phyloP scores from a whole-genome alignment of 148 eudicot species.

The Beta vulgaris region DNA sequence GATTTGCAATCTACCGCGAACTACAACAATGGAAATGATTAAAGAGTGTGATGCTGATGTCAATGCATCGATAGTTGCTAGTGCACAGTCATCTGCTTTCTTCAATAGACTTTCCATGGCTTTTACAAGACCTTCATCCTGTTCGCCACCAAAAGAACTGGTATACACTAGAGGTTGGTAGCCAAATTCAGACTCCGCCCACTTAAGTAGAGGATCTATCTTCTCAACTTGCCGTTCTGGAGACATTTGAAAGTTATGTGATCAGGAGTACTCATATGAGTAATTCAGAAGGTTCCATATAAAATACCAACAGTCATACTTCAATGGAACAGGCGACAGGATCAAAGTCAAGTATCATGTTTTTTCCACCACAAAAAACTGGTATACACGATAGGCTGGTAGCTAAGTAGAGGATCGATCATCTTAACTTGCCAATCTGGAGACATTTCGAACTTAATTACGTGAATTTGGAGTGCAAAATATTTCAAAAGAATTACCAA shows the following conservation, averaged over 20 bases:
- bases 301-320: background rate
- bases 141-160: slow-evolving; percentile 86
- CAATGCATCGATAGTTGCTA: slow-evolving; percentile 88
- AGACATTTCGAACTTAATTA: too few species aligned
- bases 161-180: slow-evolving; percentile 73
- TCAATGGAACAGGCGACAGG: background rate
- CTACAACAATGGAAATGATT: slow-evolving; percentile 60
- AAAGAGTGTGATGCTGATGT: slow-evolving; percentile 85
- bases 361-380: too few species aligned
- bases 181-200: slow-evolving; percentile 91
- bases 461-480: too few species aligned
- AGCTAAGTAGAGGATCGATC: too few species aligned
- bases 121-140: slow-evolving; percentile 70
- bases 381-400: too few species aligned
- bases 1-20: slow-evolving; percentile 60
- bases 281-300: background rate
- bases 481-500: too few species aligned
- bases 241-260: slow-evolving; percentile 5
- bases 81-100: slow-evolving; percentile 72
- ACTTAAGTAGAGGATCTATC: slow-evolving; percentile 71
- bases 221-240: slow-evolving; percentile 82
- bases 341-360: too few species aligned
- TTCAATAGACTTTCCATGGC: slow-evolving; percentile 65
- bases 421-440: too few species aligned
- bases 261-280: background rate